These are phyloP conservation scores for Penicillium taxi DNA, from an alignment of 495 filamentous ascomycete genomes.

Conservation along the genomic window DNA sequence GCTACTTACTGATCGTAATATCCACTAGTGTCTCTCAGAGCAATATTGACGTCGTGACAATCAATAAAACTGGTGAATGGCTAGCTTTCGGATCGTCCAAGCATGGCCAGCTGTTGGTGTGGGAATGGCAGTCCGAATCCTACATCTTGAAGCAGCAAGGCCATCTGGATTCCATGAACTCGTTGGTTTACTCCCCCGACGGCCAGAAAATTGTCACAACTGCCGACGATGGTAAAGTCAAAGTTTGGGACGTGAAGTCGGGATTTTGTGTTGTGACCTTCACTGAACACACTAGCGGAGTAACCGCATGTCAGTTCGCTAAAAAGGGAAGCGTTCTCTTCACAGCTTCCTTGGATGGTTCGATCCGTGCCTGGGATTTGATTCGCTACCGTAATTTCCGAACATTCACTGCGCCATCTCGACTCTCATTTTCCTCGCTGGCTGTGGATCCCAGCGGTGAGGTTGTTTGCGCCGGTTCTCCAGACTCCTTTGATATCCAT, in stretches of 20 bases:
- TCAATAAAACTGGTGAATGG: constrained; percentile 94
- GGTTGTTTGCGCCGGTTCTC: constrained; percentile 86
- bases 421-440: constrained; percentile 84
- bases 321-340: constrained; percentile 93
- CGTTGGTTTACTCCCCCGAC: constrained; percentile 86
- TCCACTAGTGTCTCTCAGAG: constrained; percentile 78
- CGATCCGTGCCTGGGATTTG: constrained; percentile 90
- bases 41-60: constrained; percentile 85
- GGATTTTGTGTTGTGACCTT: constrained; percentile 98
- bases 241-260: constrained; percentile 93
- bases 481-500: constrained; percentile 94
- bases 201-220: constrained; percentile 87
- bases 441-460: constrained; percentile 97
- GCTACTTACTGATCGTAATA: constrained; percentile 22
- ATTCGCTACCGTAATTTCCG: constrained; percentile 94
- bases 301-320: constrained; percentile 92
- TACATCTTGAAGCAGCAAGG: constrained; percentile 98
- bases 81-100: constrained; percentile 96
- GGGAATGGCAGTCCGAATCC: constrained; percentile 99
- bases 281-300: constrained; percentile 89
- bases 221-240: constrained; percentile 94
- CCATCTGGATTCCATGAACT: constrained; percentile 94
- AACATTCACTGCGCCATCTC: constrained; percentile 87
- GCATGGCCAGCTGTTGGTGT: constrained; percentile 87
- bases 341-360: constrained; percentile 88